Conservation (phyloP, 257 asterid genomes). For the Jacaranda mimosifolia region DNA sequence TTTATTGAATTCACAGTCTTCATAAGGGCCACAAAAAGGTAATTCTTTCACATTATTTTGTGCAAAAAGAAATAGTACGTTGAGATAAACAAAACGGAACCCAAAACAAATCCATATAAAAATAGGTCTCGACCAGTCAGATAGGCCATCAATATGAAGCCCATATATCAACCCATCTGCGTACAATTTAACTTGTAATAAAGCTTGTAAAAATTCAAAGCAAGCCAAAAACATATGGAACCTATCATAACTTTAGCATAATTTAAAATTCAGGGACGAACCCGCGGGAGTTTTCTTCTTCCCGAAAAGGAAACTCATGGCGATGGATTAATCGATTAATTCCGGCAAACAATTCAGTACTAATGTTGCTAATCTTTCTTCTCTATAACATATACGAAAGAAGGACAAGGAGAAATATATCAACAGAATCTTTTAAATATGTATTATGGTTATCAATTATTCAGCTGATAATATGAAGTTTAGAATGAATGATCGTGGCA, state of each 20-base stretch:
- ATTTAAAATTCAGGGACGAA: constrained; percentile 19
- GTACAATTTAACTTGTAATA: not conserved
- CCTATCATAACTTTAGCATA: too few species aligned
- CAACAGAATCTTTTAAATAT: too few species aligned
- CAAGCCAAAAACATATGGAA: not conserved
- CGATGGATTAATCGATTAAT: constrained; percentile 20
- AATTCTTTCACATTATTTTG: too few species aligned
- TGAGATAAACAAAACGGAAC: not conserved
- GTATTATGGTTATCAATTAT: too few species aligned
- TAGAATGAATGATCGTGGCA: not conserved
- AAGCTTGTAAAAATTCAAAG: not conserved
- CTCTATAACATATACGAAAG: too few species aligned
- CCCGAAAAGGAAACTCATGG: constrained; percentile 94
- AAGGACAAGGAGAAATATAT: too few species aligned
- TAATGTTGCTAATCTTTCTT: too few species aligned
- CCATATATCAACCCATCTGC: not conserved
- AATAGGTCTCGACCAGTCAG: constrained; percentile 1
- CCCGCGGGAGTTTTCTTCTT: constrained; percentile 97
- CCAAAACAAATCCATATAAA: constrained; percentile 10
- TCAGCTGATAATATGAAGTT: not conserved
- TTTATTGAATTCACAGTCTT: too few species aligned
- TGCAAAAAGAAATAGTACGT: too few species aligned
- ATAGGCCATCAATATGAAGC: not conserved
- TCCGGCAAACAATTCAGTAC: constrained; percentile 24
- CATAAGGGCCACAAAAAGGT: too few species aligned